A percentile compares a stretch with the other conserved stretches of the same genome.
Evolutionary conservation across 345 rosid species (phyloP).

Genomic region (Clausena lansium): DNA sequence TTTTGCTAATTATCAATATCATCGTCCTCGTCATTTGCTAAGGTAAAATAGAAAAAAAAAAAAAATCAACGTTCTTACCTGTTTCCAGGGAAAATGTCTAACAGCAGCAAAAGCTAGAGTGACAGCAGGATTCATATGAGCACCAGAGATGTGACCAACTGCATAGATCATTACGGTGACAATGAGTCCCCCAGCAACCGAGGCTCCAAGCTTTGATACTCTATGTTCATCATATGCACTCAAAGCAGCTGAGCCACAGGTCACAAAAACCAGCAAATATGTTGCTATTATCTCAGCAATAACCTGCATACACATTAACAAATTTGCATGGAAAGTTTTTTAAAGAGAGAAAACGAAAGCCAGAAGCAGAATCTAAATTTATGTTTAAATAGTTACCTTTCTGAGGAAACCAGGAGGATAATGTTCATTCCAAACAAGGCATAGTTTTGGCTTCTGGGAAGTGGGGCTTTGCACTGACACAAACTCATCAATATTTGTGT

Average conservation of each 20-base stretch:
- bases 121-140: constrained; percentile 78
- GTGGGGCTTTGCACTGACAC: constrained; percentile 10
- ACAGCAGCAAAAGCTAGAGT: constrained; percentile 56
- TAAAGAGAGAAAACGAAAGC: too few species aligned
- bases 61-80: constrained; percentile 26
- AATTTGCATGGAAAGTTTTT: neutral
- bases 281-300: constrained; percentile 59
- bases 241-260: constrained; percentile 49
- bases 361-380: neutral
- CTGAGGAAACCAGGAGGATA: constrained; percentile 41
- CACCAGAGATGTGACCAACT: constrained; percentile 74
- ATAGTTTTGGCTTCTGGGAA: neutral
- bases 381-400: constrained; percentile 32
- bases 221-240: constrained; percentile 32
- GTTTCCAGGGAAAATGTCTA: constrained; percentile 54
- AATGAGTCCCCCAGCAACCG: constrained; percentile 59
- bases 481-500: neutral
- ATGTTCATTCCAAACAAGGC: constrained; percentile 11
- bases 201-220: constrained; percentile 52
- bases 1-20: neutral
- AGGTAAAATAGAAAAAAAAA: too few species aligned
- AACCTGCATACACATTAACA: constrained; percentile 28
- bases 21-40: neutral
- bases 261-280: constrained; percentile 55
- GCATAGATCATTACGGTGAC: constrained; percentile 72